These are phyloP conservation scores for Cyberlindnera suaveolens DNA, from an alignment of 805 yeast genomes.

Conservation along the genomic window DNA sequence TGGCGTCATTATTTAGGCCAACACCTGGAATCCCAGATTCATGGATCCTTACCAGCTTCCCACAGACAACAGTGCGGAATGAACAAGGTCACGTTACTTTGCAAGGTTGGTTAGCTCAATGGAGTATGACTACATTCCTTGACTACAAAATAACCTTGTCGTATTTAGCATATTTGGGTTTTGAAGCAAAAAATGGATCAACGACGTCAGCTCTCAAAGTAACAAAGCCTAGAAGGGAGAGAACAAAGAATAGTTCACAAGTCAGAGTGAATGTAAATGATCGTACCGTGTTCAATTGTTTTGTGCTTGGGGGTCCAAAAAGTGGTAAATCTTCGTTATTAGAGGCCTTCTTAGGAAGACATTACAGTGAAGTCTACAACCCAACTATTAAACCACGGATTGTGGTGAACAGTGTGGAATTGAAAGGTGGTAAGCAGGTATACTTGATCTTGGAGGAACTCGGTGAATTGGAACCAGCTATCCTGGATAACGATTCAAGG, in stretches of 20 bases:
- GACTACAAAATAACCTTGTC: slow-evolving; percentile 82
- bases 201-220: slow-evolving; percentile 57
- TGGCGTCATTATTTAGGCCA: slow-evolving; percentile 65
- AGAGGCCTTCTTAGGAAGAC: slow-evolving; percentile 74
- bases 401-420: slow-evolving; percentile 88
- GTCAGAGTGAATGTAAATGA: slow-evolving; percentile 70
- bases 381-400: slow-evolving; percentile 79
- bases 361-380: slow-evolving; percentile 61
- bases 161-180: slow-evolving; percentile 86
- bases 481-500: slow-evolving; percentile 61
- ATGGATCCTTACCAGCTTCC: slow-evolving; percentile 85
- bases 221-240: slow-evolving; percentile 70
- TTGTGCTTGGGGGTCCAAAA: slow-evolving; percentile 75
- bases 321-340: slow-evolving; percentile 85
- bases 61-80: slow-evolving; percentile 81
- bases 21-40: slow-evolving; percentile 89
- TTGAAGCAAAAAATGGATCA: slow-evolving; percentile 37
- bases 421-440: slow-evolving; percentile 93
- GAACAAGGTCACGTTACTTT: slow-evolving; percentile 85
- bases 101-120: slow-evolving; percentile 98
- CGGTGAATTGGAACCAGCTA: slow-evolving; percentile 80
- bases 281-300: slow-evolving; percentile 88
- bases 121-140: slow-evolving; percentile 93
- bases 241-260: slow-evolving; percentile 57
- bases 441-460: slow-evolving; percentile 86